A percentile compares a stretch with the other conserved stretches of the same genome.
Evolutionary conservation across 1,284 basidiomycete genomes (phyloP).

Genomic region (Sporisorium reilianum): DNA sequence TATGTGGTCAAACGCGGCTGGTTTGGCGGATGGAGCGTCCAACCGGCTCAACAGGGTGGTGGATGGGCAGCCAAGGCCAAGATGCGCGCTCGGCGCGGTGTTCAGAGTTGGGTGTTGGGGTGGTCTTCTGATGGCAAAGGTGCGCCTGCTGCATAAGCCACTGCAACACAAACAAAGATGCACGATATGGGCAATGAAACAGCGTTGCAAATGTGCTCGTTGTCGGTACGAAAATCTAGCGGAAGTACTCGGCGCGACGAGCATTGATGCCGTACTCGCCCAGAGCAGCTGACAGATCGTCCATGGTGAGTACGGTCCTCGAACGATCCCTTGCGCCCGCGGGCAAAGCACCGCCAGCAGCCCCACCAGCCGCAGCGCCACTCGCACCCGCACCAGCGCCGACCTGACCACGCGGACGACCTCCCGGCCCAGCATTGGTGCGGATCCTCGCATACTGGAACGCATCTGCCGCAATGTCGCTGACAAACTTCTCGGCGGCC

Average conservation of each 20-base stretch:
- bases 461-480: slow-evolving; percentile 95
- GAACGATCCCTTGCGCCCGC: slow-evolving; percentile 77
- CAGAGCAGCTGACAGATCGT: slow-evolving; percentile 90
- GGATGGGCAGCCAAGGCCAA: slow-evolving; percentile 17
- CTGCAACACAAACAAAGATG: not conserved
- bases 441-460: slow-evolving; percentile 97
- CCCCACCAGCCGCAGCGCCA: slow-evolving; percentile 21
- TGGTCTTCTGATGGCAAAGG: slow-evolving; percentile 16
- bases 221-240: slow-evolving; percentile 37
- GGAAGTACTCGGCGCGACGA: slow-evolving; percentile 65
- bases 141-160: slow-evolving; percentile 2
- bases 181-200: not conserved
- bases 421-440: slow-evolving; percentile 72
- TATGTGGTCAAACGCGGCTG: slow-evolving; percentile 31
- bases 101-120: slow-evolving; percentile 25
- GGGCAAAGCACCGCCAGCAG: slow-evolving; percentile 18
- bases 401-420: slow-evolving; percentile 56
- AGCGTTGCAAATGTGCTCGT: not conserved
- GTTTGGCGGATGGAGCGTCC: slow-evolving; percentile 35
- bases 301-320: slow-evolving; percentile 97
- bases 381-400: slow-evolving; percentile 20
- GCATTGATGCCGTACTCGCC: slow-evolving; percentile 82
- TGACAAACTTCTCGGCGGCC: slow-evolving; percentile 97
- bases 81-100: not conserved
- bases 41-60: slow-evolving; percentile 10